These are phyloP conservation scores for Mycena capillaripes DNA, from an alignment of 768 basidiomycete species.

Conservation along the genomic window DNA sequence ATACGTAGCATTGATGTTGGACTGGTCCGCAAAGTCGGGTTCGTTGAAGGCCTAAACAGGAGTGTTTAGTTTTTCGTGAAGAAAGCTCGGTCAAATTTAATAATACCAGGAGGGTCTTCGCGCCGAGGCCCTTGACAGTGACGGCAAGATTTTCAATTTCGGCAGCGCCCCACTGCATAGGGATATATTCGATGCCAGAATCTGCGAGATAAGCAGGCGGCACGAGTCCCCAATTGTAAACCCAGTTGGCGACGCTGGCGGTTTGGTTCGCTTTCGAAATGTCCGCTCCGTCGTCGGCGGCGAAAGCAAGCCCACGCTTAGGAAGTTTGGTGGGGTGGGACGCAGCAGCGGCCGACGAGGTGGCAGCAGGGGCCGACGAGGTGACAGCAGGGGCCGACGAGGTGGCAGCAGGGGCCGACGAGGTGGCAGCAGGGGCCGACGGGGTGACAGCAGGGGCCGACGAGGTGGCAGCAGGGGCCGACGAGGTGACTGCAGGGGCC, in stretches of 20 bases:
- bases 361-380: constrained; percentile 36
- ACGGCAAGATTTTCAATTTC: constrained; percentile 54
- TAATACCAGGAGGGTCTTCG: constrained; percentile 61
- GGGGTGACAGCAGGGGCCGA: constrained; percentile 28
- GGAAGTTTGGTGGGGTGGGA: constrained; percentile 49
- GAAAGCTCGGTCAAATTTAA: background rate
- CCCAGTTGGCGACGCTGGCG: constrained; percentile 58
- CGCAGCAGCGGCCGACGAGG: constrained; percentile 13
- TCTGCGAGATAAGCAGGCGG: constrained; percentile 59
- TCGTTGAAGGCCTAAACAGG: constrained; percentile 54
- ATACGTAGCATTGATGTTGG: constrained; percentile 59
- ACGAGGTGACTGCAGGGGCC: constrained; percentile 54
- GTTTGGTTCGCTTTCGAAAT: constrained; percentile 61
- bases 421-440: background rate
- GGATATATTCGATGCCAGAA: constrained; percentile 61
- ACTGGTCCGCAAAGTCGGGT: constrained; percentile 69
- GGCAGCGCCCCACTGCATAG: constrained; percentile 67
- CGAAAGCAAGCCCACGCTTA: constrained; percentile 63
- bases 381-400: constrained; percentile 54
- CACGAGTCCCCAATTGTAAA: constrained; percentile 68
- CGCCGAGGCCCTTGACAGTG: constrained; percentile 59
- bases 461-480: constrained; percentile 36
- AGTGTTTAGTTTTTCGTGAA: constrained; percentile 49
- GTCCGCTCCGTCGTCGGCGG: constrained; percentile 53
- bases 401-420: constrained; percentile 21